Base-by-base conservation (phyloP, 2,329 filamentous ascomycete species). In the Leptographium flavum region DNA sequence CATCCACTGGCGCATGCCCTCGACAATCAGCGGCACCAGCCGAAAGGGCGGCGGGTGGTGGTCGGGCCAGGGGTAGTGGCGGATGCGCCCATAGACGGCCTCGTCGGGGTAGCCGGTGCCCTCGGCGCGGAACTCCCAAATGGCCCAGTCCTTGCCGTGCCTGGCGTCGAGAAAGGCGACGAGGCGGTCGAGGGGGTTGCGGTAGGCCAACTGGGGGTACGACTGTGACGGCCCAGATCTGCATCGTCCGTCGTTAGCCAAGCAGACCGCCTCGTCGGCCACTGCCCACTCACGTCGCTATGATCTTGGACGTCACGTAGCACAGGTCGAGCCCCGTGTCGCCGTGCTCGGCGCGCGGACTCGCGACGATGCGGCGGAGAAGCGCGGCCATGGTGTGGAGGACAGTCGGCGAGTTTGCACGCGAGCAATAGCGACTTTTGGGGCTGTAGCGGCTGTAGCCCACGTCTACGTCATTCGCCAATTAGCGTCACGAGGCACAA, bases 91-190 rank as follows among this genome's bases (percentile, higher is more conserved):
- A 59, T 94, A 87, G 1, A 98, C 90, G 47, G 88, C 84, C 17
- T 79, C 75, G 58, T 98, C 92, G 0, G 87, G 87, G 57, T 98
- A 98, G 1, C 92, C 92, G 0, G 92, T 95, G 5, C 92, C 92
- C 61, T 98, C 92, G 31, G 87, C 92, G 39, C 92, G 81, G 56
- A 98, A 98, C 64, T 98, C 92, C 87, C 90, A 98, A 56, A 98
- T 94, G 3, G 83, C 79, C 92, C 92, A 98, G 51, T 92, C 69
- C 23, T 78, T 66, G 25, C 74, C 81, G 63, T 98, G 92, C 56
- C 87, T 86, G 38, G 73, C 68, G 63, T 96, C 87, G 50, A 98
- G 80, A 60, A 90, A 98, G 52, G 76, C 74, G 48, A 96, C 86
- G 21, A 98, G 76, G 33, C 81, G 76, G 57, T 93, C 82, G 42